phyloP scores from a whole-genome alignment of 108 stramenopile genomes.

The Pseudonitzschia pungens region DNA sequence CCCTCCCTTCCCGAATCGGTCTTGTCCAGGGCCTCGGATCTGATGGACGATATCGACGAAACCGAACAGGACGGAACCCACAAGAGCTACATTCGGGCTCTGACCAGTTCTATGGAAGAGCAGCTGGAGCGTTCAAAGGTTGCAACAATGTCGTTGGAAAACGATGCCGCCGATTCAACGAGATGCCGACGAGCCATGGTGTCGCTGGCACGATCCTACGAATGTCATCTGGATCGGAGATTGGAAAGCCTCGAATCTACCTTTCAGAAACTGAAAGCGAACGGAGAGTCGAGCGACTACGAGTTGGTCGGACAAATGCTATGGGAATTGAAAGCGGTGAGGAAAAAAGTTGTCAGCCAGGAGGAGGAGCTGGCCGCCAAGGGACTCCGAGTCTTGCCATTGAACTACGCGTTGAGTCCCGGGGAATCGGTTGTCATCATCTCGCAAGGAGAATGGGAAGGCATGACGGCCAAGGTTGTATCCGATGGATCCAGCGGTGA shows the following conservation, averaged over 20 bases:
- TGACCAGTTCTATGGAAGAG: slow-evolving; percentile 52
- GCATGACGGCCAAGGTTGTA: slow-evolving; percentile 53
- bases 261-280: slow-evolving; percentile 38
- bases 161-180: slow-evolving; percentile 27
- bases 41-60: slow-evolving; percentile 33
- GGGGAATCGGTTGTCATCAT: slow-evolving; percentile 70
- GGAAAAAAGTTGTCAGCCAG: slow-evolving; percentile 47
- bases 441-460: slow-evolving; percentile 57
- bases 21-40: slow-evolving; percentile 54
- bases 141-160: slow-evolving; percentile 31
- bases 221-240: slow-evolving; percentile 44
- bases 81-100: slow-evolving; percentile 28
- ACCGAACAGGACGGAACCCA: slow-evolving; percentile 17
- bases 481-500: slow-evolving; percentile 27
- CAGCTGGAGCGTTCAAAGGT: slow-evolving; percentile 34
- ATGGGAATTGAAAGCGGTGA: slow-evolving; percentile 44
- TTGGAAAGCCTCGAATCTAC: slow-evolving; percentile 47
- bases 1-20: slow-evolving; percentile 66
- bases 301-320: slow-evolving; percentile 74
- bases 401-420: slow-evolving; percentile 38
- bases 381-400: slow-evolving; percentile 55
- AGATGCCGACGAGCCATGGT: slow-evolving; percentile 52
- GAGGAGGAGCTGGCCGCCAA: slow-evolving; percentile 55
- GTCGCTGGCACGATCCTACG: slow-evolving; percentile 57
- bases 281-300: slow-evolving; percentile 23